These are phyloP conservation scores for Irineochytrium annulatum DNA, from an alignment of 192 early-diverging fungal genomes.

Conservation along the genomic window DNA sequence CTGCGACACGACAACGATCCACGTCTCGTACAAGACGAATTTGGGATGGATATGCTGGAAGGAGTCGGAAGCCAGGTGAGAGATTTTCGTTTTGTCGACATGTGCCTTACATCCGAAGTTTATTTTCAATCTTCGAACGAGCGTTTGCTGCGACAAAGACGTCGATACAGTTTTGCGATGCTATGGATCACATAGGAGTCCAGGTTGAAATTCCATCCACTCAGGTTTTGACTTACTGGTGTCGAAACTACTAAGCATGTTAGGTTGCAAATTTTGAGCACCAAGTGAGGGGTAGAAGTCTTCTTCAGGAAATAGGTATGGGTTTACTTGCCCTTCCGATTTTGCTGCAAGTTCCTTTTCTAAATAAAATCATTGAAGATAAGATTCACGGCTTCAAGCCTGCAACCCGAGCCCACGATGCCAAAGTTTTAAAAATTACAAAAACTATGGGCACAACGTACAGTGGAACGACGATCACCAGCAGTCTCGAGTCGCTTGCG, in stretches of 20 bases:
- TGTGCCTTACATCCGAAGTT: neutral
- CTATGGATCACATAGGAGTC: constrained; percentile 39
- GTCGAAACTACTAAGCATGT: neutral
- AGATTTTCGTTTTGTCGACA: neutral
- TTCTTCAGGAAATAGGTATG: constrained; percentile 43
- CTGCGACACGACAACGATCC: constrained; percentile 38
- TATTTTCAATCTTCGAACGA: constrained; percentile 42
- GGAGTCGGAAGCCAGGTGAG: constrained; percentile 33
- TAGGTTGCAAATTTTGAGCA: constrained; percentile 23
- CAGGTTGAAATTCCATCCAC: constrained; percentile 46
- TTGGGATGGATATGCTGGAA: constrained; percentile 54
- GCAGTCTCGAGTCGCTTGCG: constrained; percentile 28
- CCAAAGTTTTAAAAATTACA: constrained; percentile 27
- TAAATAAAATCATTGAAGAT: neutral
- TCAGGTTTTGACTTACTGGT: constrained; percentile 24
- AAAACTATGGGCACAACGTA: constrained; percentile 35
- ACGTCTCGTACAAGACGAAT: constrained; percentile 37
- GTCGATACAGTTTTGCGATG: constrained; percentile 41
- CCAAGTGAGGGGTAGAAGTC: constrained; percentile 30
- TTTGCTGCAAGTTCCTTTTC: constrained; percentile 14
- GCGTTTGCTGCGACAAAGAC: constrained; percentile 40
- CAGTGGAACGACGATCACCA: constrained; percentile 10
- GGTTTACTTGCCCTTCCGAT: neutral
- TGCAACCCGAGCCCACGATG: constrained; percentile 10
- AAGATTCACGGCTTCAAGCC: constrained; percentile 8